A percentile compares a stretch with the other conserved stretches of the same genome.
Conservation (phyloP, 495 filamentous ascomycete genomes). For the Parmelia sp. region DNA sequence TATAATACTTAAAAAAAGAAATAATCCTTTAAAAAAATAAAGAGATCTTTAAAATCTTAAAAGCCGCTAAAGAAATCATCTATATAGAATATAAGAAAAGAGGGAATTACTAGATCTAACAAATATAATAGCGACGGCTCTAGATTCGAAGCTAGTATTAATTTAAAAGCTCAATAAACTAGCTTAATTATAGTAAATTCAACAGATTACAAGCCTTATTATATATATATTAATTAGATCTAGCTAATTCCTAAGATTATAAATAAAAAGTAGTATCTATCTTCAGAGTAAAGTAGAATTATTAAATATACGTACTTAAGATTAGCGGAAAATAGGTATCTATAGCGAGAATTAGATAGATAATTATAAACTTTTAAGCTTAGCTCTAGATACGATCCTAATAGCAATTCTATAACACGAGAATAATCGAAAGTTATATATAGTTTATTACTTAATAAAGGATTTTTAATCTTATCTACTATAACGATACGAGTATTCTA, state of each 20-base stretch:
- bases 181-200: background rate
- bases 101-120: too few species aligned
- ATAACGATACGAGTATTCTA: too few species aligned
- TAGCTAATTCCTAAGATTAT: background rate
- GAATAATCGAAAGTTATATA: too few species aligned
- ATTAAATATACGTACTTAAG: conserved; percentile 6
- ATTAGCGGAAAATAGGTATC: background rate
- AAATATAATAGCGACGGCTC: background rate
- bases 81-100: background rate
- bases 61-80: conserved; percentile 2
- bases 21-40: background rate
- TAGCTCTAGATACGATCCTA: too few species aligned
- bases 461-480: too few species aligned
- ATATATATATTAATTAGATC: background rate
- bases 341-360: too few species aligned
- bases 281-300: background rate
- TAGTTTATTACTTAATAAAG: too few species aligned
- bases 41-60: background rate
- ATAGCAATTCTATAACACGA: too few species aligned
- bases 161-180: background rate
- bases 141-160: background rate
- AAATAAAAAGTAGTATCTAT: background rate
- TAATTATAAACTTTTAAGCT: too few species aligned
- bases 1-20: conserved; percentile 10
- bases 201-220: background rate